phyloP scores from a whole-genome alignment of 192 early-diverging fungal genomes.

The Cetraspora pellucida region DNA sequence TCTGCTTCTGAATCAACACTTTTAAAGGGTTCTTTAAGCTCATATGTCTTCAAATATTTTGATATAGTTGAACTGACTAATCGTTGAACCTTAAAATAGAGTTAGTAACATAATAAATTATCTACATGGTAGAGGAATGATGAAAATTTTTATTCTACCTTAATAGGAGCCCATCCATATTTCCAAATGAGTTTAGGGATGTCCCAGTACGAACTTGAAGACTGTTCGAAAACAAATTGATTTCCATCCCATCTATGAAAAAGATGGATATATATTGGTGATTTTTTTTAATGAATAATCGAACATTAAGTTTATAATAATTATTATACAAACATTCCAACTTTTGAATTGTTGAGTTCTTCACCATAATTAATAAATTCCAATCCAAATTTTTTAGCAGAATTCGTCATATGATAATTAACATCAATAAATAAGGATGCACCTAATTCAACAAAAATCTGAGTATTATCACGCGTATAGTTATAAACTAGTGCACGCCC shows the following conservation, averaged over 20 bases:
- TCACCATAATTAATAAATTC: constrained; percentile 41
- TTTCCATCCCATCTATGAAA: constrained; percentile 55
- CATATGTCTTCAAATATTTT: constrained; percentile 44
- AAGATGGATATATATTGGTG: not conserved
- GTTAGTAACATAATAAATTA: not conserved
- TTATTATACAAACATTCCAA: constrained; percentile 32
- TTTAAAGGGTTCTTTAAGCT: constrained; percentile 38
- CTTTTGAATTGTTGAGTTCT: constrained; percentile 32
- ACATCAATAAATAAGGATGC: constrained; percentile 65
- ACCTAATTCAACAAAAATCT: constrained; percentile 55
- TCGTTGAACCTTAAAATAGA: constrained; percentile 35
- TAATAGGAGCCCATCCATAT: constrained; percentile 51
- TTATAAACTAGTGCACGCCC: constrained; percentile 49
- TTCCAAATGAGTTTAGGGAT: constrained; percentile 43
- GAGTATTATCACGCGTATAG: constrained; percentile 33
- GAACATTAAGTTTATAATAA: not conserved
- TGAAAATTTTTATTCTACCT: constrained; percentile 35
- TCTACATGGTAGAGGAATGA: not conserved
- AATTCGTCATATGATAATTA: constrained; percentile 59
- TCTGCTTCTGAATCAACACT: constrained; percentile 39
- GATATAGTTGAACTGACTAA: constrained; percentile 35
- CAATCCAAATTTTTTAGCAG: constrained; percentile 54
- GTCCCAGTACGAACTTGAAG: constrained; percentile 45
- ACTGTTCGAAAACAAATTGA: constrained; percentile 56
- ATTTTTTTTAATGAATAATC: not conserved